phyloP scores from a whole-genome alignment of 2,329 filamentous ascomycete genomes.

The Alternaria sp. region DNA sequence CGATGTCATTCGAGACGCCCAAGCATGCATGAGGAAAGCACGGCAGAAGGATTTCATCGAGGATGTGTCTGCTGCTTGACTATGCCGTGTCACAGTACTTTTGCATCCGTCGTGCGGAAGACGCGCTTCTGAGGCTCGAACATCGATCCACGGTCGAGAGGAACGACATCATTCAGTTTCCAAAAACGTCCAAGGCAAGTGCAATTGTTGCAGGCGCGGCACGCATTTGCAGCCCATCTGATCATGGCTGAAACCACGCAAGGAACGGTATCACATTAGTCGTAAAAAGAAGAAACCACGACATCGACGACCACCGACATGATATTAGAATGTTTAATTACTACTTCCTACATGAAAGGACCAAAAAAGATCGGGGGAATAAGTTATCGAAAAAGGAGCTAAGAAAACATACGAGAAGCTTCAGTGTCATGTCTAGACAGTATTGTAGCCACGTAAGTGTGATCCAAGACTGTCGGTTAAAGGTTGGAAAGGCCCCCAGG shows the following conservation, averaged over 20 bases:
- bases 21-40: no score
- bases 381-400: slow-evolving; percentile 52
- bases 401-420: slow-evolving; percentile 52
- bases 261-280: no score
- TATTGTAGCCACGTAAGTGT: slow-evolving; percentile 23
- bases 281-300: no score
- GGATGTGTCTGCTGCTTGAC: background rate
- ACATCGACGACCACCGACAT: slow-evolving; percentile 29
- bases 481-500: slow-evolving; percentile 37
- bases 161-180: background rate
- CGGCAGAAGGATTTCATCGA: no score
- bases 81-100: background rate
- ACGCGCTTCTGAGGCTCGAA: no score
- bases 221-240: no score
- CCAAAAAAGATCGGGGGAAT: slow-evolving; percentile 50
- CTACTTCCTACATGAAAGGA: slow-evolving; percentile 52
- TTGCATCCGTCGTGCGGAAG: background rate
- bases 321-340: slow-evolving; percentile 53
- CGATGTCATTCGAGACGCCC: no score
- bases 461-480: slow-evolving; percentile 34
- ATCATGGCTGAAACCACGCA: no score
- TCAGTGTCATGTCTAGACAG: slow-evolving; percentile 46
- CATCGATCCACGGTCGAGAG: background rate
- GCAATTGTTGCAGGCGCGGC: background rate
- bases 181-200: background rate